Conservation (phyloP, 345 rosid species). For the Salix caprea region DNA sequence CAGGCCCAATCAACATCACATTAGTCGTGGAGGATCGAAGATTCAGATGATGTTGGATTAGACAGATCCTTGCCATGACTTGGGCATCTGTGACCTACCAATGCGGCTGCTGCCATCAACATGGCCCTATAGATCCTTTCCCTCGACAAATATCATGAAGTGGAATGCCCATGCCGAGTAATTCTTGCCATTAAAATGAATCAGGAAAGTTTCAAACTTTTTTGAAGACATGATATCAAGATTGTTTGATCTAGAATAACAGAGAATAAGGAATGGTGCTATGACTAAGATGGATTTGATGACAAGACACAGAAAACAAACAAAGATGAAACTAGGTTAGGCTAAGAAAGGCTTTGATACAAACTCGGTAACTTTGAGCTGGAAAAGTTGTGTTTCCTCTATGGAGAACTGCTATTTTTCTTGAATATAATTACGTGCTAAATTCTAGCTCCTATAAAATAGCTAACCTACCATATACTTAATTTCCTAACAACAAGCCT, state of each 20-base stretch:
- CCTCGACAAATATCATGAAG: slow-evolving; percentile 1
- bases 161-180: neutral
- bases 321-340: too few species aligned
- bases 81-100: too few species aligned
- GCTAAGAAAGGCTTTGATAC: neutral
- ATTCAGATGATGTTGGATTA: too few species aligned
- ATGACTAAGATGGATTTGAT: neutral
- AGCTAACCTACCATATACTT: too few species aligned
- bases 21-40: neutral
- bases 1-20: neutral
- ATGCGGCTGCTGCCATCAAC: too few species aligned
- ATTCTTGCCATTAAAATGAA: neutral
- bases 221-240: neutral
- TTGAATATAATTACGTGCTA: too few species aligned
- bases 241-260: neutral
- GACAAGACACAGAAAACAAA: neutral
- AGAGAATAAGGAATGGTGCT: neutral
- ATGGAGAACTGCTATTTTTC: too few species aligned
- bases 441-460: too few species aligned
- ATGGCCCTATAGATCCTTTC: neutral
- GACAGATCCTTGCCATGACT: too few species aligned
- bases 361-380: neutral
- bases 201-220: neutral
- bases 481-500: too few species aligned
- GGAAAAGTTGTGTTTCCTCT: too few species aligned